Evolutionary conservation across 768 basidiomycete genomes (phyloP).

Genomic region (Pulveroboletus sp.): DNA sequence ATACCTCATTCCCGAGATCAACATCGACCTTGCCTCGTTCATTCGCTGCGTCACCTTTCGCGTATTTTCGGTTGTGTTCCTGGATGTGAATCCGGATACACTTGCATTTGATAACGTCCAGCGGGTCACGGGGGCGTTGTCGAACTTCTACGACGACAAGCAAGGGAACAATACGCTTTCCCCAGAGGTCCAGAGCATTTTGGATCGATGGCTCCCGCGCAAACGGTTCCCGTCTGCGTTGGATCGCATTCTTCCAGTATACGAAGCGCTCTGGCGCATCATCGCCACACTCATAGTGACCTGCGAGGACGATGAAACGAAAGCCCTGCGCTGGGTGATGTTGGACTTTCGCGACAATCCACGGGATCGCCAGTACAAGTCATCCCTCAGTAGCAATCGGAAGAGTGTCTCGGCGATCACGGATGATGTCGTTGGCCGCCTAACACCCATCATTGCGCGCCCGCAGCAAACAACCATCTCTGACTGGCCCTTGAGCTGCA

Average conservation of each 20-base stretch:
- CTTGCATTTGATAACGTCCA: constrained; percentile 28
- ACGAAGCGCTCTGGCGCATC: constrained; percentile 62
- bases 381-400: not conserved
- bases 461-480: constrained; percentile 2
- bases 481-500: constrained; percentile 13
- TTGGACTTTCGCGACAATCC: constrained; percentile 34
- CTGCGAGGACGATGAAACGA: constrained; percentile 24
- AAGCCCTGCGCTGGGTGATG: constrained; percentile 29
- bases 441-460: constrained; percentile 15
- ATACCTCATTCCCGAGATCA: constrained; percentile 10
- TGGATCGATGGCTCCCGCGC: constrained; percentile 39
- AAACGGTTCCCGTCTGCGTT: constrained; percentile 30
- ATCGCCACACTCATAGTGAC: constrained; percentile 42
- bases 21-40: constrained; percentile 34
- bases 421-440: constrained; percentile 11
- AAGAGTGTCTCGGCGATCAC: constrained; percentile 21
- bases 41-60: constrained; percentile 43
- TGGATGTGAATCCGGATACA: constrained; percentile 29
- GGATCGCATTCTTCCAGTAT: constrained; percentile 52
- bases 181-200: constrained; percentile 29
- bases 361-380: constrained; percentile 20
- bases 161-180: constrained; percentile 24
- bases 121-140: constrained; percentile 39
- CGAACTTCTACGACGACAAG: constrained; percentile 38
- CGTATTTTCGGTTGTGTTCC: constrained; percentile 39